Evolutionary conservation across 176 grass and related monocot species (phyloP).

Genomic region (Tuctoria greenei): DNA sequence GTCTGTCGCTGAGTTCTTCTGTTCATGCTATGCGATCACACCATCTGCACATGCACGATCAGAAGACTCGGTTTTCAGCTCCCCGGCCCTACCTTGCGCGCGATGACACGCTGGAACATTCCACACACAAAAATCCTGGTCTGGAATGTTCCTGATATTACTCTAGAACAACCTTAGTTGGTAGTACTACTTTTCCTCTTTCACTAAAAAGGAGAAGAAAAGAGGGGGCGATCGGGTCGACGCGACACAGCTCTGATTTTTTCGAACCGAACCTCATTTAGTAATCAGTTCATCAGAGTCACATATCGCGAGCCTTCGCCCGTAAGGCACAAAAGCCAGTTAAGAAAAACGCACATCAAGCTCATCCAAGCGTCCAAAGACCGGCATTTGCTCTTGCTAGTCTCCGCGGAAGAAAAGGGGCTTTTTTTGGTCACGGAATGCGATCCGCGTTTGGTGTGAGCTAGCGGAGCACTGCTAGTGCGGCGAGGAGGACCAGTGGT

Average conservation of each 20-base stretch:
- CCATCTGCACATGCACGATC: too few species aligned
- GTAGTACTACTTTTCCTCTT: too few species aligned
- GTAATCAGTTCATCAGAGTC: not conserved
- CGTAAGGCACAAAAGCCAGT: not conserved
- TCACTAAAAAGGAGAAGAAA: too few species aligned
- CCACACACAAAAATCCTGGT: too few species aligned
- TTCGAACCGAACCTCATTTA: not conserved
- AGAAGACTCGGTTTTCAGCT: not conserved
- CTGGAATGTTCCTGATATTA: not conserved
- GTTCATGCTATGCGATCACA: too few species aligned
- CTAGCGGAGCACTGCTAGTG: slow-evolving; percentile 3
- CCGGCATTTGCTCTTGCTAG: not conserved
- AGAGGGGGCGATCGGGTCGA: not conserved
- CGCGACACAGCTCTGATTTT: not conserved
- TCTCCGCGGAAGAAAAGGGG: not conserved
- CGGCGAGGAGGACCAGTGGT: not conserved
- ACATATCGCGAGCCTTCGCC: slow-evolving; percentile 3
- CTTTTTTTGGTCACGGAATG: not conserved
- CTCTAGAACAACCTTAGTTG: not conserved
- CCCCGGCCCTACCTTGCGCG: not conserved
- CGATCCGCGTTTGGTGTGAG: not conserved
- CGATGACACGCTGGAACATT: too few species aligned
- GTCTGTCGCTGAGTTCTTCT: too few species aligned
- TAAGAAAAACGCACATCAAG: not conserved
- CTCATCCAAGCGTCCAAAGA: too few species aligned